A percentile compares a stretch with the other conserved stretches of the same genome.
Evolutionary conservation across 2,329 filamentous ascomycete species (phyloP).

Genomic region (Dactylellina parvicollis): DNA sequence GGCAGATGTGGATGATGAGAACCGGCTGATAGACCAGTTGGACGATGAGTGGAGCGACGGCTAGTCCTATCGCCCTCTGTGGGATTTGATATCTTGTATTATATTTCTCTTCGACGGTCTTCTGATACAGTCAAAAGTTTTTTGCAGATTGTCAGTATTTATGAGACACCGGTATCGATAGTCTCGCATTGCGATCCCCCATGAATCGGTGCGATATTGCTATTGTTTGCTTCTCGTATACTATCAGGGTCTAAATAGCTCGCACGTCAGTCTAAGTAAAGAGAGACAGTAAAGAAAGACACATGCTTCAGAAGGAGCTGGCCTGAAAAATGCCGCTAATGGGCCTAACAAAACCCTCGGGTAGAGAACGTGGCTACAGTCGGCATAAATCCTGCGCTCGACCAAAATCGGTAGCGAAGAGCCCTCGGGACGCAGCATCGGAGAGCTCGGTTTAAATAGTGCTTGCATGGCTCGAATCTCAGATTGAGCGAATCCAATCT

Average conservation of each 20-base stretch:
- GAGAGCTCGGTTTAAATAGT: constrained; percentile 53
- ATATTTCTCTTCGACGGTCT: neutral
- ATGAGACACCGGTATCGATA: too few species aligned
- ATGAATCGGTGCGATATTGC: too few species aligned
- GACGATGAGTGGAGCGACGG: constrained; percentile 53
- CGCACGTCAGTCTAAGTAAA: too few species aligned
- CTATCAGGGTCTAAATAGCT: too few species aligned
- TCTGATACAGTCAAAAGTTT: too few species aligned
- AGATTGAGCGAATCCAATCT: constrained; percentile 7
- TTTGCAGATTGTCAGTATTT: too few species aligned
- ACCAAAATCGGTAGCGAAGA: constrained; percentile 32
- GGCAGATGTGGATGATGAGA: constrained; percentile 50
- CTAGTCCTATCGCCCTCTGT: neutral
- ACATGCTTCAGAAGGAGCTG: too few species aligned
- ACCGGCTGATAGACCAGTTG: constrained; percentile 51
- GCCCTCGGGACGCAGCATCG: neutral
- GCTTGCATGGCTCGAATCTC: constrained; percentile 8
- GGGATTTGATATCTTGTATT: neutral
- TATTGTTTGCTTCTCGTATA: too few species aligned
- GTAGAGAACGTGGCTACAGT: constrained; percentile 40
- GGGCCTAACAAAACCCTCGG: constrained; percentile 29
- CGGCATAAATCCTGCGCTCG: constrained; percentile 35
- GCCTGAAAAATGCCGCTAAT: too few species aligned
- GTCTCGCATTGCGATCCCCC: too few species aligned
- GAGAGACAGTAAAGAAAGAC: too few species aligned